Evolutionary conservation across 2,329 filamentous ascomycete species (phyloP).

Genomic region (Diaporthe caulivora): DNA sequence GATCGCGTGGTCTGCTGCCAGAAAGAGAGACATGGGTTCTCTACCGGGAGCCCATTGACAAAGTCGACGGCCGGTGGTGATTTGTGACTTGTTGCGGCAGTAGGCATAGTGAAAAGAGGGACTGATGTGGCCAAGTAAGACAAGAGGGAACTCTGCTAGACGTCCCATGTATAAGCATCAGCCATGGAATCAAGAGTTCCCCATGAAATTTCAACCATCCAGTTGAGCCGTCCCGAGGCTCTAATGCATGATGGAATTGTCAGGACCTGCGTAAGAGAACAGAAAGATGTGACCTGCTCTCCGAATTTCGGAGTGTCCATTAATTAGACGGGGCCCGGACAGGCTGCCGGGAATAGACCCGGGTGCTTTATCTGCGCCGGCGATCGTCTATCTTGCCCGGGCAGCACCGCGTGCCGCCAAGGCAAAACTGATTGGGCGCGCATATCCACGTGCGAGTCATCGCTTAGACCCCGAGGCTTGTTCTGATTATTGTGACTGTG

Average conservation of each 20-base stretch:
- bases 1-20: conserved; percentile 60
- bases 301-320: conserved; percentile 7
- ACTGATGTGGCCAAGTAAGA: neutral
- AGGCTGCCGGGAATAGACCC: conserved; percentile 9
- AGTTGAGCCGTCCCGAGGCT: neutral
- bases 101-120: neutral
- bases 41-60: conserved; percentile 34
- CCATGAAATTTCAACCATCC: neutral
- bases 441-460: neutral
- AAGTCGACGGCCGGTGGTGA: neutral
- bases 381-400: conserved; percentile 12
- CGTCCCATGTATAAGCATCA: neutral
- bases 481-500: neutral
- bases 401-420: neutral
- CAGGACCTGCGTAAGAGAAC: neutral
- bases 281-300: neutral
- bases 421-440: neutral
- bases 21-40: conserved; percentile 42
- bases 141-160: neutral
- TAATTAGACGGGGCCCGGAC: neutral
- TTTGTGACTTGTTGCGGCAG: neutral
- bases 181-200: neutral
- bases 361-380: conserved; percentile 17
- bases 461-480: neutral
- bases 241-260: neutral